These are phyloP conservation scores for Lophiotrema nucula DNA, from an alignment of 495 filamentous ascomycete species.

Conservation along the genomic window DNA sequence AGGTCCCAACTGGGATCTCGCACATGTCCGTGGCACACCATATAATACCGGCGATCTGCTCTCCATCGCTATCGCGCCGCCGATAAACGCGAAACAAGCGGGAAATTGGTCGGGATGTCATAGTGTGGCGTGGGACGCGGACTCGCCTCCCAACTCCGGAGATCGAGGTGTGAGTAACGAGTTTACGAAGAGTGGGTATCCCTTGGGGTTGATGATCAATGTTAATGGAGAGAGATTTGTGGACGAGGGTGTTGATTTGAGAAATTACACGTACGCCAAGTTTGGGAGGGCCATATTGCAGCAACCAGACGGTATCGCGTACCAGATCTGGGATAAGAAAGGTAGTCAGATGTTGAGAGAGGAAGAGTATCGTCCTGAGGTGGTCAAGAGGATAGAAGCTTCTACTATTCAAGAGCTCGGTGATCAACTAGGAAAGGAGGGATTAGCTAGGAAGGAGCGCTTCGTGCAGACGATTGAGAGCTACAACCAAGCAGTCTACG, in stretches of 20 bases:
- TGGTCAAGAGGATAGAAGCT: slow-evolving; percentile 51
- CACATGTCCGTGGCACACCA: slow-evolving; percentile 58
- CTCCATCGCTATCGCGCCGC: slow-evolving; percentile 47
- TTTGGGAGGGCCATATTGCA: slow-evolving; percentile 56
- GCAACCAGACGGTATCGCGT: slow-evolving; percentile 56
- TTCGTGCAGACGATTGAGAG: slow-evolving; percentile 51
- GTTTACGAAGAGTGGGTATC: slow-evolving; percentile 67
- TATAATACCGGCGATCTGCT: slow-evolving; percentile 60
- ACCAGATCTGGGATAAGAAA: slow-evolving; percentile 61
- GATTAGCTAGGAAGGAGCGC: slow-evolving; percentile 42
- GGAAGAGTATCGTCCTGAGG: slow-evolving; percentile 59
- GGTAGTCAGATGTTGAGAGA: slow-evolving; percentile 49
- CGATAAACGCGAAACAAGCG: slow-evolving; percentile 48
- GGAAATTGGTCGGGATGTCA: slow-evolving; percentile 66
- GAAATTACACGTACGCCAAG: slow-evolving; percentile 65
- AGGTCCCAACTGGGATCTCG: slow-evolving; percentile 61
- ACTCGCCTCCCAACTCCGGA: slow-evolving; percentile 51
- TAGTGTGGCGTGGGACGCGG: slow-evolving; percentile 61
- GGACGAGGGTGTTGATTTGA: slow-evolving; percentile 61
- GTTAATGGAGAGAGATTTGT: slow-evolving; percentile 57
- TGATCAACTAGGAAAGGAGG: slow-evolving; percentile 44
- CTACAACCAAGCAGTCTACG: slow-evolving; percentile 54
- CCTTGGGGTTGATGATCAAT: slow-evolving; percentile 63
- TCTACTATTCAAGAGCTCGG: slow-evolving; percentile 54
- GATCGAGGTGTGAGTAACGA: slow-evolving; percentile 58